phyloP scores from a whole-genome alignment of 2,329 filamentous ascomycete species.

The Neoascochyta sp. region DNA sequence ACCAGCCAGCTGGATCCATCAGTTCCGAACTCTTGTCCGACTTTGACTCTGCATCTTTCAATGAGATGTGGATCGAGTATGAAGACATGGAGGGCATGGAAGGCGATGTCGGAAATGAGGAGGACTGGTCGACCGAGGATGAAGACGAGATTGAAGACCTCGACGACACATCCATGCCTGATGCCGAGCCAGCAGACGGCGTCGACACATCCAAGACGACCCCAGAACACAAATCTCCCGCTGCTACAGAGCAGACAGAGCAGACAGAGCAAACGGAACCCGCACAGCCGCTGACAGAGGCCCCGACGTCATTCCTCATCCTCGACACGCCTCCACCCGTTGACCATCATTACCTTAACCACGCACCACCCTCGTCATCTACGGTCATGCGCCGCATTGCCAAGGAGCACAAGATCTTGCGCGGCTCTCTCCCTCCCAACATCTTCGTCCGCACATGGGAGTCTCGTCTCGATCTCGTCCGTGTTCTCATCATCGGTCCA shows the following conservation, averaged over 20 bases:
- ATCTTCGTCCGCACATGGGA: constrained; percentile 61
- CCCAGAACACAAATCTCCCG: constrained; percentile 26
- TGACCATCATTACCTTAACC: constrained; percentile 40
- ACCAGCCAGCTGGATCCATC: constrained; percentile 30
- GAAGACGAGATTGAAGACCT: constrained; percentile 33
- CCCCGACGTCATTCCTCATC: constrained; percentile 30
- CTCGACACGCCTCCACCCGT: constrained; percentile 34
- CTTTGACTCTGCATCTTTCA: constrained; percentile 32
- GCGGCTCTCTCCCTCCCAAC: constrained; percentile 50
- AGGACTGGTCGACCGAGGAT: constrained; percentile 38
- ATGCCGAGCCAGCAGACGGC: constrained; percentile 14
- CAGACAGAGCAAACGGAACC: constrained; percentile 7
- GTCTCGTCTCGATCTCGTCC: constrained; percentile 55
- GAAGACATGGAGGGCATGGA: constrained; percentile 36
- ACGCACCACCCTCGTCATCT: constrained; percentile 40
- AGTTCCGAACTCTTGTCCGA: constrained; percentile 33
- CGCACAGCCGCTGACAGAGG: constrained; percentile 5
- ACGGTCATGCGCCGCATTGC: constrained; percentile 49
- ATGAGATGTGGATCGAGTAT: constrained; percentile 40
- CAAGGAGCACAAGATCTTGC: constrained; percentile 59
- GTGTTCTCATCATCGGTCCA: constrained; percentile 57
- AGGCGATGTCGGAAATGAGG: constrained; percentile 28
- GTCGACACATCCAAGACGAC: constrained; percentile 36
- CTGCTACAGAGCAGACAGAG: constrained; percentile 15
- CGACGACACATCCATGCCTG: constrained; percentile 30